phyloP scores from a whole-genome alignment of 495 filamentous ascomycete species.

The Penicillium tannophilum region DNA sequence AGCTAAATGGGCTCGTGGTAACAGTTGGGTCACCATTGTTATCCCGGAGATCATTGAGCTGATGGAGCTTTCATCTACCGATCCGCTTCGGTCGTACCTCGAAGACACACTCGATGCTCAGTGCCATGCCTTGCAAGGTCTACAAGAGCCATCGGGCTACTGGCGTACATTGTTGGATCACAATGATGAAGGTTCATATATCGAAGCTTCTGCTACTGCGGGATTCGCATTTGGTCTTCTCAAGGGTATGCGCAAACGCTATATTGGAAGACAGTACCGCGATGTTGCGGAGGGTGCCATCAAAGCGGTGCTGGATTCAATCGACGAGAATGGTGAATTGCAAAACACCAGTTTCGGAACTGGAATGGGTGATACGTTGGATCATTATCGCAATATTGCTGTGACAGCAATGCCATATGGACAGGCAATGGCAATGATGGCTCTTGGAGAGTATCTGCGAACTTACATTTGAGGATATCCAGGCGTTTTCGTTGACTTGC shows the following conservation, averaged over 20 bases:
- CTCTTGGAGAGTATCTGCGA: conserved; percentile 64
- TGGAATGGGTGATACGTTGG: conserved; percentile 63
- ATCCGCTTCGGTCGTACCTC: conserved; percentile 54
- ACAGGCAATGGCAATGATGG: conserved; percentile 77
- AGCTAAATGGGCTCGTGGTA: conserved; percentile 61
- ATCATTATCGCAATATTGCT: conserved; percentile 69
- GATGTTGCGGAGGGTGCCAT: conserved; percentile 60
- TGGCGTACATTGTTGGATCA: conserved; percentile 63
- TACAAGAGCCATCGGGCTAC: conserved; percentile 52
- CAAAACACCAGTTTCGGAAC: conserved; percentile 72
- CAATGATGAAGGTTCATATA: conserved; percentile 50
- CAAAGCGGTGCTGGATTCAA: conserved; percentile 57
- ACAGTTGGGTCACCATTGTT: conserved; percentile 62
- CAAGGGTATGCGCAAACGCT: conserved; percentile 66
- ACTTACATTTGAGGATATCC: conserved; percentile 34
- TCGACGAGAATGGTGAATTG: conserved; percentile 63
- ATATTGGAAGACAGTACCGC: conserved; percentile 53
- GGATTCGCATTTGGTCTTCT: conserved; percentile 74
- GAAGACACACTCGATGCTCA: conserved; percentile 56
- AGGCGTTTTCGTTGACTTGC: no score
- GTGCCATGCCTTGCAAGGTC: conserved; percentile 48
- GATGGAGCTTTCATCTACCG: conserved; percentile 46
- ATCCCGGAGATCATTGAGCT: conserved; percentile 65
- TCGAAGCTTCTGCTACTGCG: conserved; percentile 64
- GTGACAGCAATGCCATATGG: conserved; percentile 76